Evolutionary conservation across 192 early-diverging fungal genomes (phyloP).

Genomic region (Coemansia asiatica): DNA sequence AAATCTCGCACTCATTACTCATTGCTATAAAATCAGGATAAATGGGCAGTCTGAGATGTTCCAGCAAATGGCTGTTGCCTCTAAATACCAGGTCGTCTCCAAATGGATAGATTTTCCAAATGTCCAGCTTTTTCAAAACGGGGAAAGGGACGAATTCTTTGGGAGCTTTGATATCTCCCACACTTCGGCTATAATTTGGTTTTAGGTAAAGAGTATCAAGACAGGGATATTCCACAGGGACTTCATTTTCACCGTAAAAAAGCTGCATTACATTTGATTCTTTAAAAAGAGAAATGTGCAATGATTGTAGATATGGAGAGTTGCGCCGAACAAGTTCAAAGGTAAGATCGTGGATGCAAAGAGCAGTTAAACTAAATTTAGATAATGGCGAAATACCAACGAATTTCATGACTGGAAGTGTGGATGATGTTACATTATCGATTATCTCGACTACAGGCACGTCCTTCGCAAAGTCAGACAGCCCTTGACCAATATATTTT

Average conservation of each 20-base stretch:
- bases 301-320: neutral
- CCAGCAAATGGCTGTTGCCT: neutral
- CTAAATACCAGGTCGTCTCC: neutral
- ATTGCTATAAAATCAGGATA: neutral
- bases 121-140: neutral
- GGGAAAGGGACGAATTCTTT: neutral
- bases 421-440: neutral
- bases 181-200: neutral
- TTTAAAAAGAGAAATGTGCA: neutral
- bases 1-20: neutral
- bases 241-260: neutral
- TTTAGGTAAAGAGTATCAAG: neutral
- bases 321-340: neutral
- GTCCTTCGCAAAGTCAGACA: neutral
- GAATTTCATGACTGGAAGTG: neutral
- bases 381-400: neutral
- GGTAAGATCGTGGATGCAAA: neutral
- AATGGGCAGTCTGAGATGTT: neutral
- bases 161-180: neutral
- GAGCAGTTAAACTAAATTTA: neutral
- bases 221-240: neutral
- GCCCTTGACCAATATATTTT: neutral
- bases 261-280: neutral
- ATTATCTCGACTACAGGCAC: neutral
- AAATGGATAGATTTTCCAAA: neutral